phyloP scores from a whole-genome alignment of 1,284 basidiomycete species.

The Ceratobasidium sp. region DNA sequence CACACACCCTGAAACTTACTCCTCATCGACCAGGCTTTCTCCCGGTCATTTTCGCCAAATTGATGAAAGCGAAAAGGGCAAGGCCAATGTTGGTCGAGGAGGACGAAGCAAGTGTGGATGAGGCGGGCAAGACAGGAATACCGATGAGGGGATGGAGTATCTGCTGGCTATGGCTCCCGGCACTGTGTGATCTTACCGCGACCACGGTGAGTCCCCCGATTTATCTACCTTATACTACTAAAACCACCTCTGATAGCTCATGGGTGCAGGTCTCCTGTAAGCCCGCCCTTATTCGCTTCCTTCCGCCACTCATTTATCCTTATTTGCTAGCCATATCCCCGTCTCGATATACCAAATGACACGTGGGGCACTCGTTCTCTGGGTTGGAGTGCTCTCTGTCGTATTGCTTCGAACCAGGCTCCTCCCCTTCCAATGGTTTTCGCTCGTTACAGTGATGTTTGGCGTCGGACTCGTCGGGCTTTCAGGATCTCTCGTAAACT shows the following conservation, averaged over 20 bases:
- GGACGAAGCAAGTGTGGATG: constrained; percentile 49
- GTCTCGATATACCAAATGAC: constrained; percentile 95
- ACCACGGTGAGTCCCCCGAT: constrained; percentile 79
- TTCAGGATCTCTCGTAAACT: constrained; percentile 87
- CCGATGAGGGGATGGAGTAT: constrained; percentile 75
- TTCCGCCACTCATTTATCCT: constrained; percentile 56
- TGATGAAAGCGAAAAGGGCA: constrained; percentile 66
- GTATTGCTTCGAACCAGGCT: constrained; percentile 85
- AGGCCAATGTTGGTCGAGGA: constrained; percentile 55
- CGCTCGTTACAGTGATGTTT: constrained; percentile 89
- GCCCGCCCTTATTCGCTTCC: not conserved
- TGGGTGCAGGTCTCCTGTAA: constrained; percentile 91
- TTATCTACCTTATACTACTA: constrained; percentile 55
- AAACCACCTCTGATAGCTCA: constrained; percentile 70
- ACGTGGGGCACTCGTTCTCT: constrained; percentile 92
- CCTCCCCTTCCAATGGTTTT: constrained; percentile 90
- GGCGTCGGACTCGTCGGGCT: constrained; percentile 94
- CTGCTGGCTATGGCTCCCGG: constrained; percentile 88
- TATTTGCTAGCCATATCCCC: constrained; percentile 75
- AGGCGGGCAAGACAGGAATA: constrained; percentile 57
- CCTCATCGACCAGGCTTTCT: constrained; percentile 73
- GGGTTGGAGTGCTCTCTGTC: constrained; percentile 94
- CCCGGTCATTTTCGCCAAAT: constrained; percentile 83
- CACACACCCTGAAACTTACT: constrained; percentile 38
- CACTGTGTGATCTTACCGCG: constrained; percentile 87